Evolutionary conservation across 805 yeast genomes (phyloP).

Genomic region (Ogataea neopini): DNA sequence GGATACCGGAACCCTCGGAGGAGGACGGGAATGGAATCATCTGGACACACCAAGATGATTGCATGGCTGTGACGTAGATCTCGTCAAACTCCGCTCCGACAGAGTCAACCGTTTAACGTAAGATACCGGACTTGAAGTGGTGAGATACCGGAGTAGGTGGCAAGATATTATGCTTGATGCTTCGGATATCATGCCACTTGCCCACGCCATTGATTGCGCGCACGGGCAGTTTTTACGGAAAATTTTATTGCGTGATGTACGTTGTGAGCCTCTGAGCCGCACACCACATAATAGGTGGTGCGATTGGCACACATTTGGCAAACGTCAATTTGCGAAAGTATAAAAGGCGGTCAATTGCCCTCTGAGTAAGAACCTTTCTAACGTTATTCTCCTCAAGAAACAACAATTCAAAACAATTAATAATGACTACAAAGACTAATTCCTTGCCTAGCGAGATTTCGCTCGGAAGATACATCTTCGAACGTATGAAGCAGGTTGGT

Average conservation of each 20-base stretch:
- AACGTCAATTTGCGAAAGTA: not conserved
- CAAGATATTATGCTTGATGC: not conserved
- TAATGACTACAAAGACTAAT: not conserved
- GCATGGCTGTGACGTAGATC: too few species aligned
- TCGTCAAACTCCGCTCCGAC: not conserved
- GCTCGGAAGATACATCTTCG: constrained; percentile 76
- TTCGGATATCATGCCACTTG: not conserved
- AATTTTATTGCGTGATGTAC: constrained; percentile 3
- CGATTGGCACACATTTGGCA: not conserved
- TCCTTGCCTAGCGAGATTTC: constrained; percentile 42
- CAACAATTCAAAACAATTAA: not conserved
- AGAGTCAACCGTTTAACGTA: not conserved
- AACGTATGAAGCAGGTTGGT: constrained; percentile 71
- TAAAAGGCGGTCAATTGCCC: not conserved
- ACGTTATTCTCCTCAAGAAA: too few species aligned
- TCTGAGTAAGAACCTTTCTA: too few species aligned
- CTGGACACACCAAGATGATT: too few species aligned
- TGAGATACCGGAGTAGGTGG: too few species aligned
- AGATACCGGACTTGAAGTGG: constrained; percentile 1
- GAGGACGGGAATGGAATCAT: too few species aligned
- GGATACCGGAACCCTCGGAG: too few species aligned
- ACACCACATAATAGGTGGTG: not conserved
- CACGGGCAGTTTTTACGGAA: not conserved
- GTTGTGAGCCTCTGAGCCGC: constrained; percentile 3
- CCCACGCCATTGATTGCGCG: not conserved